Conservation (phyloP, 2,329 filamentous ascomycete species). For the Alternaria novae-zelandiae region DNA sequence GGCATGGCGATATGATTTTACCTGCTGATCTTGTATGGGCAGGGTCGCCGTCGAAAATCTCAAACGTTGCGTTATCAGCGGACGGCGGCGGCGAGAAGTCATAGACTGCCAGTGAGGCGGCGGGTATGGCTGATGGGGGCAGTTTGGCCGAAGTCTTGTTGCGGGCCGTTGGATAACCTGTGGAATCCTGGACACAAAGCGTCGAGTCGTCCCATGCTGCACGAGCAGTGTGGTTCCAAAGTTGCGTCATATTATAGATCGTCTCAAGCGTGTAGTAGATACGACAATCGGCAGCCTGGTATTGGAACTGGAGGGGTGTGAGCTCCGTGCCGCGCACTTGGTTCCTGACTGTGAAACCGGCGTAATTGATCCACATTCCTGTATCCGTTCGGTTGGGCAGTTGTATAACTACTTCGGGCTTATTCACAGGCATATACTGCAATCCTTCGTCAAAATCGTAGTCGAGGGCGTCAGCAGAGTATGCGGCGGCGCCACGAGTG, state of each 20-base stretch:
- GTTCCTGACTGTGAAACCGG: slow-evolving; percentile 47
- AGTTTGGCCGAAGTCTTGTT: background rate
- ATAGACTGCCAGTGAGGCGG: background rate
- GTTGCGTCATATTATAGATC: background rate
- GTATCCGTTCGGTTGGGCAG: slow-evolving; percentile 9
- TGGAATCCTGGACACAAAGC: background rate
- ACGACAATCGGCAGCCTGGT: slow-evolving; percentile 49
- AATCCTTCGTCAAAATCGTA: background rate
- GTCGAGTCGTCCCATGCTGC: background rate
- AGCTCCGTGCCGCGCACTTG: slow-evolving; percentile 42
- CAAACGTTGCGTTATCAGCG: background rate
- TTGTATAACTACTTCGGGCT: background rate
- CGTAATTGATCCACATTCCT: slow-evolving; percentile 34
- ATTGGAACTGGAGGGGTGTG: slow-evolving; percentile 47
- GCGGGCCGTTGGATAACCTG: background rate
- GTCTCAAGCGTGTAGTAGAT: slow-evolving; percentile 43
- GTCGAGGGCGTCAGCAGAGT: slow-evolving; percentile 36
- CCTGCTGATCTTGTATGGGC: no score
- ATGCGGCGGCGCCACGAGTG: slow-evolving; percentile 59
- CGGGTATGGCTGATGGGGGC: background rate
- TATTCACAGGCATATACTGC: background rate
- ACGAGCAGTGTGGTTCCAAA: background rate
- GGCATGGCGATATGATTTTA: no score
- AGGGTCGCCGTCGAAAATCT: background rate
- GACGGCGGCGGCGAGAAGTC: background rate